Conservation (phyloP, 176 grass and related monocot species). For the Ampelocalamus luodianensis region DNA sequence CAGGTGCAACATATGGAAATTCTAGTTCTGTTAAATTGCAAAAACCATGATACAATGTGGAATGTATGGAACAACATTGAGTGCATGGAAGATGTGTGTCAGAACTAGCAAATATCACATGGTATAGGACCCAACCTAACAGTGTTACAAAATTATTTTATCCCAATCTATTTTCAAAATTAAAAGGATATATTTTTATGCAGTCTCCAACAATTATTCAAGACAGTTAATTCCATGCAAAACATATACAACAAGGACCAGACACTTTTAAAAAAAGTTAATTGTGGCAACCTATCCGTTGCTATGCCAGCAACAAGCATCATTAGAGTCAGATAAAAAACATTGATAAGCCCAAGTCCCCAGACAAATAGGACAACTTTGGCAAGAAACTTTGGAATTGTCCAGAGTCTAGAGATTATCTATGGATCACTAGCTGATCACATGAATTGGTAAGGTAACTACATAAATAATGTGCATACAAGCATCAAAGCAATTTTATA, state of each 20-base stretch:
- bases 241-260: conserved; percentile 9
- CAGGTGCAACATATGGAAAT: conserved; percentile 5
- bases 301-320: conserved; percentile 37
- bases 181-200: conserved; percentile 6
- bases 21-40: neutral
- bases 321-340: neutral
- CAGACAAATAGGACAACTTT: conserved; percentile 16
- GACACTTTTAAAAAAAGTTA: neutral
- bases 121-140: neutral
- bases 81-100: conserved; percentile 17
- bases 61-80: neutral
- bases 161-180: neutral
- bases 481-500: conserved; percentile 23
- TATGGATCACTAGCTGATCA: conserved; percentile 10
- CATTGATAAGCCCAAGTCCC: neutral
- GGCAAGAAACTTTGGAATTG: conserved; percentile 4
- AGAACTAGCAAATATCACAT: neutral
- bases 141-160: conserved; percentile 1
- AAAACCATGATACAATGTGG: neutral
- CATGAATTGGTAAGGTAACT: conserved; percentile 7
- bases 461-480: conserved; percentile 9
- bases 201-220: neutral
- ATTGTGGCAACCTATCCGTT: neutral
- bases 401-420: conserved; percentile 5
- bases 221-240: conserved; percentile 1